These are phyloP conservation scores for Terfezia claveryi DNA, from an alignment of 495 filamentous ascomycete genomes.

Conservation along the genomic window DNA sequence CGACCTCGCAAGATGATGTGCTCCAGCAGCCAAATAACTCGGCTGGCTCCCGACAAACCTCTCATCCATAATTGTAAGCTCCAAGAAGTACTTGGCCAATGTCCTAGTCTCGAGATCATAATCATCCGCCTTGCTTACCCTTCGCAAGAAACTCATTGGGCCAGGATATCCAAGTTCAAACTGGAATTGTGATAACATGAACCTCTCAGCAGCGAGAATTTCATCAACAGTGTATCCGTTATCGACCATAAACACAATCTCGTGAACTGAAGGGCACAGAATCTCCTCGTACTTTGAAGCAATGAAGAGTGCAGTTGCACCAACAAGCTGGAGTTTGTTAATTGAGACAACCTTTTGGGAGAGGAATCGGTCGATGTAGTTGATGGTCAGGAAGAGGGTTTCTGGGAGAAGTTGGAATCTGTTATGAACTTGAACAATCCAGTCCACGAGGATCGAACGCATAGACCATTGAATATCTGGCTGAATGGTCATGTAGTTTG, in stretches of 20 bases:
- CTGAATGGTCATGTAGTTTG: slow-evolving; percentile 90
- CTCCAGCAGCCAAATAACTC: slow-evolving; percentile 75
- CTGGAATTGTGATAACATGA: slow-evolving; percentile 88
- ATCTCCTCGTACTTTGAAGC: slow-evolving; percentile 98
- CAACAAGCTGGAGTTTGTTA: slow-evolving; percentile 85
- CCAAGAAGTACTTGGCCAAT: slow-evolving; percentile 92
- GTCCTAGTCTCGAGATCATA: slow-evolving; percentile 92
- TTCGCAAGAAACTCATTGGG: slow-evolving; percentile 89
- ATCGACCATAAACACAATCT: slow-evolving; percentile 98
- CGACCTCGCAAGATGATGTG: slow-evolving; percentile 76
- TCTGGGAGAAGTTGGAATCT: slow-evolving; percentile 82
- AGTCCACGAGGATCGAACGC: slow-evolving; percentile 93
- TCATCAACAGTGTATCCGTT: slow-evolving; percentile 70
- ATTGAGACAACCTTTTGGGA: slow-evolving; percentile 86
- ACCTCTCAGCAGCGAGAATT: slow-evolving; percentile 89
- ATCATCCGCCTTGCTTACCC: slow-evolving; percentile 96
- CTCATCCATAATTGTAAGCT: slow-evolving; percentile 94
- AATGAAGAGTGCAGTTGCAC: slow-evolving; percentile 85
- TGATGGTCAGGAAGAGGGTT: slow-evolving; percentile 79
- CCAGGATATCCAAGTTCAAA: slow-evolving; percentile 94
- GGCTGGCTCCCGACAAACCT: slow-evolving; percentile 78
- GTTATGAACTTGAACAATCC: slow-evolving; percentile 86
- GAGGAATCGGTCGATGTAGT: slow-evolving; percentile 92
- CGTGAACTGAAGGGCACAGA: slow-evolving; percentile 77
- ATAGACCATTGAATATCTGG: slow-evolving; percentile 98